Evolutionary conservation across 2,329 filamentous ascomycete genomes (phyloP), one percentile per base, ranked within the genome.

Genomic region (Colletotrichum sp.): DNA sequence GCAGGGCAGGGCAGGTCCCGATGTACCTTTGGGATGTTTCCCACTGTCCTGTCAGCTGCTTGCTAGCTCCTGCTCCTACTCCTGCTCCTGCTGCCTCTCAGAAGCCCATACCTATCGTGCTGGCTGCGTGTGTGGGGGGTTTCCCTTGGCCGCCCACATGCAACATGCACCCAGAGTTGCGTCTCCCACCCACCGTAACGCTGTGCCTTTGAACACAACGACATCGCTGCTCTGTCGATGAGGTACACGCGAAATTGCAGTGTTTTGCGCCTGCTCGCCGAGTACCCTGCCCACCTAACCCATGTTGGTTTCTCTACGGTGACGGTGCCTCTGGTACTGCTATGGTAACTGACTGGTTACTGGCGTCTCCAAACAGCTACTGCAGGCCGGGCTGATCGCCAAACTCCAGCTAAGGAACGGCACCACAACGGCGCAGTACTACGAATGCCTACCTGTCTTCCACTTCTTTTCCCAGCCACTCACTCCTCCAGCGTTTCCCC

Each of bases 11-110:
- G 13, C n/a, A 31, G 21, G 24, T 34, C 61, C 33, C 16, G 36
- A 70, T 36, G 69, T 71, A 62, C 64, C 55, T 55, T n/a, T 55
- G 43, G 54, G 54, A 54, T 61, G 63, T 62, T 67, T 67, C 64
- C 38, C 64, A 55, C 69, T 62, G 69, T 62, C 55, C 54, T 62
- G 33, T 72, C 69, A 67, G 13, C 57, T 65, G 36, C 62, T 62
- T 65, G 36, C 62, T 62, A 51, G 58, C 29, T 27, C 61, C 36
- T 36, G 33, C 59, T 62, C 12, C 59, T 38, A 9, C 31, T 61
- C 15, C 13, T n/a, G 5, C 34, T 47, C 8, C 36, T 47, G 38
- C 61, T 38, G 38, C 38, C 38, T 47, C 43, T 24, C 43, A 51
- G 43, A 51, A 51, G 43, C 43, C 43, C 43, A 51, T 21, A 51